Percentiles rank a stretch among this genome's conserved stretches.
Evolutionary conservation across 2,329 filamentous ascomycete genomes (phyloP).

Genomic region (Daldinia sp.): DNA sequence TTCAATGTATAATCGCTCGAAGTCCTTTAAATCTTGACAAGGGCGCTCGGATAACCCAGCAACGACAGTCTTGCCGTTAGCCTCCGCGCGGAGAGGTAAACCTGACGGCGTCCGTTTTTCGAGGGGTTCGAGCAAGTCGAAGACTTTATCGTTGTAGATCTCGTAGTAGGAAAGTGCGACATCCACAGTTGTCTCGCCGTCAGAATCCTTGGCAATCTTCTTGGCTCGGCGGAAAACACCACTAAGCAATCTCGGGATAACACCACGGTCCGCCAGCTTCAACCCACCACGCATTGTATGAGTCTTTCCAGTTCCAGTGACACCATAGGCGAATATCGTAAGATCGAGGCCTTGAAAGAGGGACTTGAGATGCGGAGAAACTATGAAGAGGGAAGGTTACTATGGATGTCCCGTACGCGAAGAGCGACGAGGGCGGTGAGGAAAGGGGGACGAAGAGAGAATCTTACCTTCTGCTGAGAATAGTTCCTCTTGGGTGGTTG

Average conservation of each 20-base stretch:
- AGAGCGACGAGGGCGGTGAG: constrained; percentile 2
- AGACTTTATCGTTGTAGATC: constrained; percentile 97
- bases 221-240: constrained; percentile 84
- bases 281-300: constrained; percentile 95
- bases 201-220: constrained; percentile 83
- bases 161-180: constrained; percentile 92
- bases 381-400: constrained; percentile 55
- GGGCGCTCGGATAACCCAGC: constrained; percentile 84
- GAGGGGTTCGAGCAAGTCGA: constrained; percentile 84
- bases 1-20: constrained; percentile 88
- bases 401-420: not conserved
- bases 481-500: constrained; percentile 82
- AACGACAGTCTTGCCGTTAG: constrained; percentile 85
- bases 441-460: constrained; percentile 1
- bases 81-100: constrained; percentile 83
- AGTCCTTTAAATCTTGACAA: constrained; percentile 87
- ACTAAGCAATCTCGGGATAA: constrained; percentile 86
- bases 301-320: constrained; percentile 93
- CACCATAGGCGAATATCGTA: constrained; percentile 91
- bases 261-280: constrained; percentile 83
- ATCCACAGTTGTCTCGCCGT: constrained; percentile 72
- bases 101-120: constrained; percentile 87
- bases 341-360: constrained; percentile 90
- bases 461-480: constrained; percentile 84
- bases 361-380: constrained; percentile 88